Base-by-base conservation (phyloP, 768 basidiomycete genomes). In the Krasilnikovozyma curviuscula region DNA sequence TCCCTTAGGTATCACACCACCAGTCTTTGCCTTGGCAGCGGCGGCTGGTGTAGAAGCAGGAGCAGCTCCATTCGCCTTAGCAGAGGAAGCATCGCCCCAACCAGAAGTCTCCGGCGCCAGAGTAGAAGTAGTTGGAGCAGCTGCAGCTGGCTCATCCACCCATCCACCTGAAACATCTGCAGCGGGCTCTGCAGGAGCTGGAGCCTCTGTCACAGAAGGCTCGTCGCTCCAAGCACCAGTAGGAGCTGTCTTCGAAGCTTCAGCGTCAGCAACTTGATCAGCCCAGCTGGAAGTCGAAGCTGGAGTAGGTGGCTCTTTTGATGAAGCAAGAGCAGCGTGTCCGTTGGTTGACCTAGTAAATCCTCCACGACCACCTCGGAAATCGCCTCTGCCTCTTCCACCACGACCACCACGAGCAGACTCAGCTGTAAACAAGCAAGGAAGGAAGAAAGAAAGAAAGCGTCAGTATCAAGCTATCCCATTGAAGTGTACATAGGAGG, bases 361-460 rank as follows among this genome's bases (percentile, higher is more conserved):
- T 33, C 63, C 63, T 46, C 65, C 41, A 30, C 33, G 55, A 45
- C 61, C 63, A 31, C 65, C 63, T 44, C 63, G 58, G 45, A 56
- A 50, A 39, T 61, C 64, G 19, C 62, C 64, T 52, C 62, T 53
- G 37, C 63, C 64, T 5, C 31, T 35, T 23, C 44, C n/a, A 28
- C 58, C 59, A 29, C 59, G 59, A 27, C 56, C 57, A 31, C 59
- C 59, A 47, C 59, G 57, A 46, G 54, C 51, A 24, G 57, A 56
- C 30, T 59, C 59, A 56, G 27, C 9, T 19, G 13, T 9, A 28
- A n/a, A n/a, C n/a, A n/a, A n/a, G n/a, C n/a, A n/a, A 13, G 27
- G 21, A n/a, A 23, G 24, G 18, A 24, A 12, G 24, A 5, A 28
- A 41, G 19, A 25, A 28, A 25, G 24, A 24, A 5, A 41, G 8